Evolutionary conservation across 2,329 filamentous ascomycete genomes (phyloP).

Genomic region (Helicocarpus griseus): DNA sequence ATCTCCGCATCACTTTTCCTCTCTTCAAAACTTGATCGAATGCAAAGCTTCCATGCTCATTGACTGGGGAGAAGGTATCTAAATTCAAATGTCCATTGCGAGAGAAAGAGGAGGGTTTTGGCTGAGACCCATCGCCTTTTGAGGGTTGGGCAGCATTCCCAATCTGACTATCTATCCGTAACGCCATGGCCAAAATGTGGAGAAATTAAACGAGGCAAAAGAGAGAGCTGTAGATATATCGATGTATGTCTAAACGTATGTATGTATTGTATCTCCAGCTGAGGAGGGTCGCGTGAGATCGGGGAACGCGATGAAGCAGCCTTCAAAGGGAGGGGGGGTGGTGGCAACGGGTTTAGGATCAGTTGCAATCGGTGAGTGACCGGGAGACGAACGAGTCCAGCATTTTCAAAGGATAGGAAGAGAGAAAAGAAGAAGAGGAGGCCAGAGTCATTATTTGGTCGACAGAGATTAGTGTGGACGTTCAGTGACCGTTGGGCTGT

Average conservation of each 20-base stretch:
- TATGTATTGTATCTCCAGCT: neutral
- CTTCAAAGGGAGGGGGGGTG: neutral
- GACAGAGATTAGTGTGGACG: neutral
- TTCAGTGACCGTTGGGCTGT: neutral
- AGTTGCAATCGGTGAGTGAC: neutral
- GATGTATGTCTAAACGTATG: no score
- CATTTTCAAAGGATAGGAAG: neutral
- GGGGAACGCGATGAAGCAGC: neutral
- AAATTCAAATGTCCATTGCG: constrained; percentile 43
- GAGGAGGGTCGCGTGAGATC: neutral
- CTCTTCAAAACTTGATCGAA: constrained; percentile 90
- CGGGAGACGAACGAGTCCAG: neutral
- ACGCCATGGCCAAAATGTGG: neutral
- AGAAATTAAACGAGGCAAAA: neutral
- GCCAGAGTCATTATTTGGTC: neutral
- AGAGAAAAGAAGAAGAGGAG: neutral
- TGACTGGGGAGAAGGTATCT: constrained; percentile 72
- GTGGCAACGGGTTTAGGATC: neutral
- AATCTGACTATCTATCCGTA: constrained; percentile 2
- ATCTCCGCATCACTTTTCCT: constrained; percentile 77
- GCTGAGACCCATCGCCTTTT: neutral
- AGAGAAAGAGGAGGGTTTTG: constrained; percentile 12
- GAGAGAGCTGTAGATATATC: neutral
- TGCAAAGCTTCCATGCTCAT: constrained; percentile 90
- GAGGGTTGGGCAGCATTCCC: neutral